Evolutionary conservation across 768 basidiomycete species (phyloP), one percentile per base, ranked within the genome.

Genomic region (Macrolepiota albuminosa): DNA sequence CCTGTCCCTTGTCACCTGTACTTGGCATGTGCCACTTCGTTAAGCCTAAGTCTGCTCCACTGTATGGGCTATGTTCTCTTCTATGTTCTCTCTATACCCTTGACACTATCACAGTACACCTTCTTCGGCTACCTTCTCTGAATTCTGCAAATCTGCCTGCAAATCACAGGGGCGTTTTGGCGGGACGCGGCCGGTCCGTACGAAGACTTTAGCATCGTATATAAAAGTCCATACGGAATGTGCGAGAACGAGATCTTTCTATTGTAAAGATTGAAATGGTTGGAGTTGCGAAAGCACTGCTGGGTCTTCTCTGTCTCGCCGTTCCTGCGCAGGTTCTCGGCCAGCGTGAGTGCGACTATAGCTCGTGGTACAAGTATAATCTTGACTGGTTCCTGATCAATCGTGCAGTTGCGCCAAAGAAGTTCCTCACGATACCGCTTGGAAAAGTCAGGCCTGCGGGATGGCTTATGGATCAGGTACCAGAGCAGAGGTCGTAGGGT

Each of bases 391-490:
- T 7, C 26, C 45, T 37, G 11, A 57, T 37, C 24, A 34, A 59
- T 37, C 31, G 10, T 10, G 14, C 14, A 79, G 78, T 79, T 59
- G 76, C 77, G 14, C 75, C 78, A 1, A 77, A 76, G 66, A 76
- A 74, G 63, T 79, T 70, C 61, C 63, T 75, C 21, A 72, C 75
- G 16, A 52, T 79, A 14, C 77, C 77, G 8, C 68, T 79, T 21
- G 77, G 77, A 18, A 66, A 70, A 37, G 64, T 79, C 8, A 69
- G 66, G 58, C 77, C 78, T 9, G 59, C 74, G 0, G 77, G 78
- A 63, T 79, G 78, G 78, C 66, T 79, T 33, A 65, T 72, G 68
- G 75, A 78, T 61, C 78, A 79, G 61, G 78, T 75, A 63, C 11
- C n/a, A 9, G 42, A 7, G n/a, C n/a, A 43, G 42, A 14, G 40